phyloP scores from a whole-genome alignment of 352 stramenopile genomes.

The Phytophthora syringae region DNA sequence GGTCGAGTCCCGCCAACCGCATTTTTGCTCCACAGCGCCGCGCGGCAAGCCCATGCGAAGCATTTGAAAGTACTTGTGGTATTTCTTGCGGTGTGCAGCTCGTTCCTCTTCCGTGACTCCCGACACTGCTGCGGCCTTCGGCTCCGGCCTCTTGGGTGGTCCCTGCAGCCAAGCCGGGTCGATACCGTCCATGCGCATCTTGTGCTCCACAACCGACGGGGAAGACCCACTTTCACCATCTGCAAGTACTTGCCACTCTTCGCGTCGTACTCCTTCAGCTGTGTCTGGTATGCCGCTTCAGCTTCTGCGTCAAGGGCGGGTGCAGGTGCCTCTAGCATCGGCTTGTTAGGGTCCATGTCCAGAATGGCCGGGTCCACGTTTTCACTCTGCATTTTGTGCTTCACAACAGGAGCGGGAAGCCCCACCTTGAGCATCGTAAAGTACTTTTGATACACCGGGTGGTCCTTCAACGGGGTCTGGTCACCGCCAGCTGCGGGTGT shows the following conservation, averaged over 20 bases:
- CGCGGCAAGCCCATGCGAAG: slow-evolving; percentile 76
- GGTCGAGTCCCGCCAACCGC: slow-evolving; percentile 73
- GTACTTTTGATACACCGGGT: slow-evolving; percentile 76
- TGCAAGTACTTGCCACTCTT: slow-evolving; percentile 78
- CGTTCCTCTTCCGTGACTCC: slow-evolving; percentile 58
- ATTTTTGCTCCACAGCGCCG: slow-evolving; percentile 89
- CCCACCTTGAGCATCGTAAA: slow-evolving; percentile 89
- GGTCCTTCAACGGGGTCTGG: slow-evolving; percentile 57
- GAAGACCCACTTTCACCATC: slow-evolving; percentile 85
- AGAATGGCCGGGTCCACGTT: slow-evolving; percentile 66
- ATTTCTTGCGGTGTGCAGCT: slow-evolving; percentile 68
- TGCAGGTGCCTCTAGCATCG: slow-evolving; percentile 33
- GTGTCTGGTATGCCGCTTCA: slow-evolving; percentile 55
- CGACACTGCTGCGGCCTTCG: slow-evolving; percentile 20
- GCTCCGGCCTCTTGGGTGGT: slow-evolving; percentile 45
- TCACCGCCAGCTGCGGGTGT: slow-evolving; percentile 19
- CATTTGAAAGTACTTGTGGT: slow-evolving; percentile 88
- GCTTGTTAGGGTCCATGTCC: slow-evolving; percentile 69
- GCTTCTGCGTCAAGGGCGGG: slow-evolving; percentile 38
- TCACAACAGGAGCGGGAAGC: slow-evolving; percentile 62
- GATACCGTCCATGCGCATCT: slow-evolving; percentile 85
- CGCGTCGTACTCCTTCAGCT: slow-evolving; percentile 67
- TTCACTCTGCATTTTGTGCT: slow-evolving; percentile 82
- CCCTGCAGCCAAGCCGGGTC: slow-evolving; percentile 70
- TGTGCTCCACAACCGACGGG: slow-evolving; percentile 76